Base-by-base conservation (phyloP, 768 basidiomycete genomes). In the Lentinula aciculospora region DNA sequence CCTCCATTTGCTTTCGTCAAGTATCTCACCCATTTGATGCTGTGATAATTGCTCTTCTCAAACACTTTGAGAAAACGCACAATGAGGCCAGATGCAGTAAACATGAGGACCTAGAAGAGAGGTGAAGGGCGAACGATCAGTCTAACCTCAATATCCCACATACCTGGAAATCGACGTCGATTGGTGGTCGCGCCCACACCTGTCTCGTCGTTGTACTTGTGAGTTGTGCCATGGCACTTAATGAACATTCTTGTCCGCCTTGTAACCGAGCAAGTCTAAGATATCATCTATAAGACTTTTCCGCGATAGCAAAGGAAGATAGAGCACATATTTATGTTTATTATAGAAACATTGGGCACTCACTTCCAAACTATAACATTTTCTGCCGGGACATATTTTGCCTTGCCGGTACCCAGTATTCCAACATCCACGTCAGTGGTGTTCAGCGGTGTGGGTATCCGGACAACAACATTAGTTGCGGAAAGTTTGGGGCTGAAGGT, bases 361-460 rank as follows among this genome's bases (percentile, higher is more conserved):
- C 70, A 97, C 97, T 98, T 98, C 97, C 97, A 99, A 4, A 98
- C 79, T 47, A 98, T 89, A 28, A 96, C 82, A 62, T 99, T 99
- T 73, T 99, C 97, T 0, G 83, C 92, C 1, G 97, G 96, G 3
- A 89, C 89, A 66, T 98, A 99, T 71, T 99, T 99, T 2, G 95
- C 97, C 75, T 99, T 99, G 1, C 97, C 97, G 36, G 79, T 83
- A 1, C 85, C 84, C 2, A 91, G 92, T 69, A 98, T 97, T 4
- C 32, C 51, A 71, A 92, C 94, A 55, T 96, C 92, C 4, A 94
- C 94, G 4, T 78, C 84, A 0, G 94, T 95, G 9, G 97, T 92
- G 65, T 98, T 99, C 56, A 98, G 71, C 1, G 97, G 97, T 12
- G 97, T 98, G 3, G 97, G 97, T 77, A 99, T 96, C 58, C 89